Evolutionary conservation across 148 eudicot genomes (phyloP).

Genomic region (Persicaria maculosa): DNA sequence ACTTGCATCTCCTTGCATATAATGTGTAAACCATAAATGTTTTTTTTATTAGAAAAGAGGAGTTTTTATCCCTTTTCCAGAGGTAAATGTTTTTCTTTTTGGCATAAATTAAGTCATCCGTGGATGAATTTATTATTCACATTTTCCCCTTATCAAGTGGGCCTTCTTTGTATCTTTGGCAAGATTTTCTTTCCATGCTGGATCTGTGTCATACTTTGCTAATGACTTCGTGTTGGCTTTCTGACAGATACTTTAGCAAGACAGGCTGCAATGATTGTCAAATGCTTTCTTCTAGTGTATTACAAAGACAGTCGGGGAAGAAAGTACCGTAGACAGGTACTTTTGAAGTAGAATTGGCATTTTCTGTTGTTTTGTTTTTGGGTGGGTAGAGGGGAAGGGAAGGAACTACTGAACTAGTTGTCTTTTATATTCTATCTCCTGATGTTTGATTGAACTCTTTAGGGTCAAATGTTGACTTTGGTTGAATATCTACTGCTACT

Average conservation of each 20-base stretch:
- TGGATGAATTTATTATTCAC: not conserved
- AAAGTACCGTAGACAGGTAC: slow-evolving; percentile 87
- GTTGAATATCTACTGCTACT: slow-evolving; percentile 77
- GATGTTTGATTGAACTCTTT: slow-evolving; percentile 4
- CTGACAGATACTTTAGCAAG: slow-evolving; percentile 78
- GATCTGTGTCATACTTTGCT: slow-evolving; percentile 2
- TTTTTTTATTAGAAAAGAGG: not conserved
- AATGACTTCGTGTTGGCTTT: slow-evolving; percentile 7
- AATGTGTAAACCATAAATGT: not conserved
- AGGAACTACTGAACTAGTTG: not conserved
- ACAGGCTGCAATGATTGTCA: slow-evolving; percentile 82
- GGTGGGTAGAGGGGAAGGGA: not conserved
- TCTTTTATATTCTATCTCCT: not conserved
- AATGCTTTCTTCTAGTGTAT: slow-evolving; percentile 74
- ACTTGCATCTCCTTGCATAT: not conserved
- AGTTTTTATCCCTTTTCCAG: not conserved
- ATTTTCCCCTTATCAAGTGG: not conserved
- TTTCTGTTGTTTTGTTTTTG: not conserved
- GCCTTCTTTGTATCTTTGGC: not conserved
- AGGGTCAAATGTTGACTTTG: slow-evolving; percentile 94
- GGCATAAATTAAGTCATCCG: not conserved
- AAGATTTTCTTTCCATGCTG: not conserved
- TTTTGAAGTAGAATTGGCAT: not conserved
- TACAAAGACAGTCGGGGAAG: slow-evolving; percentile 84
- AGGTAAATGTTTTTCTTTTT: not conserved